Evolutionary conservation across 2,329 filamentous ascomycete genomes (phyloP).

Genomic region (Penicillium sp.): DNA sequence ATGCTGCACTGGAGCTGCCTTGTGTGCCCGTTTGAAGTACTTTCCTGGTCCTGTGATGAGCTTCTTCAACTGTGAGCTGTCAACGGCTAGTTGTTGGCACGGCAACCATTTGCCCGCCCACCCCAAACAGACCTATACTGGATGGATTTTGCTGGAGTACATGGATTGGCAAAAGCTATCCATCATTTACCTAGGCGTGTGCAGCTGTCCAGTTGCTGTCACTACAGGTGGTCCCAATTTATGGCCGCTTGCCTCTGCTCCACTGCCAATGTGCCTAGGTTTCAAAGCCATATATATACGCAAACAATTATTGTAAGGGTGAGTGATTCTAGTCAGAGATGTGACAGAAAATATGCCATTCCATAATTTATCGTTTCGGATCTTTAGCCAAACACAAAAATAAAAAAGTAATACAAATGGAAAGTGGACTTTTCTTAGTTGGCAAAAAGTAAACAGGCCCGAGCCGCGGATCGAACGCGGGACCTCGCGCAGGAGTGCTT

Average conservation of each 20-base stretch:
- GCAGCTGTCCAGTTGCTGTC: not conserved
- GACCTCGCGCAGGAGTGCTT: constrained; percentile 8
- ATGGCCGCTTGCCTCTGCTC: too few species aligned
- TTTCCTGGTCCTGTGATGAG: not conserved
- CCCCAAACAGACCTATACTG: not conserved
- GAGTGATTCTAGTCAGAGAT: too few species aligned
- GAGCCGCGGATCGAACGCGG: constrained; percentile 1
- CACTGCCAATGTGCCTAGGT: too few species aligned
- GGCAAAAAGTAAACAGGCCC: not conserved
- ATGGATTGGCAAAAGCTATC: not conserved
- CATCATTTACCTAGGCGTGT: not conserved
- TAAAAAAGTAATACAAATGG: not conserved
- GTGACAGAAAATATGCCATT: too few species aligned
- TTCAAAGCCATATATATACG: too few species aligned
- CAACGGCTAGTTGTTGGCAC: constrained; percentile 12
- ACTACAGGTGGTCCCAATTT: not conserved
- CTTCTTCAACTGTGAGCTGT: constrained; percentile 2
- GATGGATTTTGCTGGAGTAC: not conserved
- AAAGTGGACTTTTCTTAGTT: too few species aligned
- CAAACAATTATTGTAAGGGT: too few species aligned
- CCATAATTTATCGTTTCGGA: too few species aligned
- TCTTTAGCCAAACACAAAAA: not conserved
- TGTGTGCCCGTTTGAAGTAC: not conserved
- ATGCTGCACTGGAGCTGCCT: not conserved
- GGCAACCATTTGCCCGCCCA: constrained; percentile 6